Percentiles rank a stretch among this genome's conserved stretches.
Evolutionary conservation across 2,329 filamentous ascomycete genomes (phyloP).

Genomic region (Sporothrix curviconia): DNA sequence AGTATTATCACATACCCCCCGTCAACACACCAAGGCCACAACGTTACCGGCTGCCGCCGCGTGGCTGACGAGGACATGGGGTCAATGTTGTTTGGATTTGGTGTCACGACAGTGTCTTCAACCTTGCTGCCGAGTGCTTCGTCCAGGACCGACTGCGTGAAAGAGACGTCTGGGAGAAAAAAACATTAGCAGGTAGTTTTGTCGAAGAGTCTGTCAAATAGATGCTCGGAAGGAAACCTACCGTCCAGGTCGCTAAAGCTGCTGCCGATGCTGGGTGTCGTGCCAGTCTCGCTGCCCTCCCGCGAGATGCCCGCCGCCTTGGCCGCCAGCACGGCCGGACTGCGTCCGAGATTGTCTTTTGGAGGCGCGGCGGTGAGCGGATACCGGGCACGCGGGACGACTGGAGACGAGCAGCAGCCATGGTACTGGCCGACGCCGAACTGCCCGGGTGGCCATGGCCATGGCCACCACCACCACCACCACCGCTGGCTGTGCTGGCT

Average conservation of each 20-base stretch:
- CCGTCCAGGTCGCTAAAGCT: constrained; percentile 82
- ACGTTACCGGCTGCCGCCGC: no score
- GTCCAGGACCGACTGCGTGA: constrained; percentile 21
- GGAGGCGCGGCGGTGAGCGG: constrained; percentile 49
- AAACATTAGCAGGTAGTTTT: no score
- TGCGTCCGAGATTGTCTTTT: constrained; percentile 44
- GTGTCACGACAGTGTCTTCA: constrained; percentile 14
- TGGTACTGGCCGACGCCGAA: constrained; percentile 26
- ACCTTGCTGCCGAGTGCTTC: constrained; percentile 20
- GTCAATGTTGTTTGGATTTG: constrained; percentile 4
- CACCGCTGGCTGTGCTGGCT: not conserved
- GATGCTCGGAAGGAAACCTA: constrained; percentile 27
- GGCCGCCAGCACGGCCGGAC: constrained; percentile 46
- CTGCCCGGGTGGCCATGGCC: no score
- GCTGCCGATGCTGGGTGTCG: constrained; percentile 73
- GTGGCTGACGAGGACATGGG: constrained; percentile 11
- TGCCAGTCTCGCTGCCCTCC: constrained; percentile 56
- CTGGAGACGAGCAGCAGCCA: constrained; percentile 13
- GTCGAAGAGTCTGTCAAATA: no score
- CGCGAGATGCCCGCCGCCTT: constrained; percentile 43
- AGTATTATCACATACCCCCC: no score
- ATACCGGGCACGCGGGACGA: constrained; percentile 21
- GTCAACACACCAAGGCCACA: no score
- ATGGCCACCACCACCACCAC: no score
- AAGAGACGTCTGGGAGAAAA: constrained; percentile 15